Evolutionary conservation across 768 basidiomycete species (phyloP), one percentile per base, ranked within the genome.

Genomic region (Lentinula sp.): DNA sequence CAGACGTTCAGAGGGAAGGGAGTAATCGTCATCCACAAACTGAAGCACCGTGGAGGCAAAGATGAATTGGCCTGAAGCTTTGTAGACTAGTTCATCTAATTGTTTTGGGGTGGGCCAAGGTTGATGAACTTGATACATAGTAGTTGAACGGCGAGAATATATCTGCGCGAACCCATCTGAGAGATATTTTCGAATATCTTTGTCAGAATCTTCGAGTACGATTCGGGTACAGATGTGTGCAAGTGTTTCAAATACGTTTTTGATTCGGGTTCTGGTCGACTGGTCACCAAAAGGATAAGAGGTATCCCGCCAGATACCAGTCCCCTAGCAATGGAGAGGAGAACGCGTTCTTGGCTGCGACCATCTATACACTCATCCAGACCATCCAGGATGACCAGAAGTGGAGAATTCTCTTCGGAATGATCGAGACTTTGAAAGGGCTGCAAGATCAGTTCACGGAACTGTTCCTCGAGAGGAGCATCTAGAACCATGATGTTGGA

Each of bases 31-130:
- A 20, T 64, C 63, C 41, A 73, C 59, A 48, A 65, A 72, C 53
- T 66, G 68, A 28, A 70, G 41, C 3, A 69, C 61, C 2, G 71
- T 72, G 0, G 72, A 65, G 2, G 71, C 69, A 58, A 66, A 69
- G 60, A 70, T 68, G 56, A 72, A 72, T 36, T 68, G 67, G 3
- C 68, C 69, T 0, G 64, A 64, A 2, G 70, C 67, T 16, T 45
- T 45, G 43, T 45, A 45, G 2, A 45, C 43, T 15, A 45, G 43
- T 45, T 45, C 43, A 18, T 45, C 43, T 18, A 45, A 18, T 4
- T 45, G 43, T 15, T 18, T 45, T 1, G 10, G 5, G 7, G 43
- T 45, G n/a, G 43, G 43, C 43, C 43, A 45, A 45, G 43, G 43
- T 18, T 45, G 43, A 6, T 16, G 6, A 15, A 45, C 15, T 6